Evolutionary conservation across 352 stramenopile genomes (phyloP), one percentile per base, ranked within the genome.

Genomic region (Lagenidium giganteum): DNA sequence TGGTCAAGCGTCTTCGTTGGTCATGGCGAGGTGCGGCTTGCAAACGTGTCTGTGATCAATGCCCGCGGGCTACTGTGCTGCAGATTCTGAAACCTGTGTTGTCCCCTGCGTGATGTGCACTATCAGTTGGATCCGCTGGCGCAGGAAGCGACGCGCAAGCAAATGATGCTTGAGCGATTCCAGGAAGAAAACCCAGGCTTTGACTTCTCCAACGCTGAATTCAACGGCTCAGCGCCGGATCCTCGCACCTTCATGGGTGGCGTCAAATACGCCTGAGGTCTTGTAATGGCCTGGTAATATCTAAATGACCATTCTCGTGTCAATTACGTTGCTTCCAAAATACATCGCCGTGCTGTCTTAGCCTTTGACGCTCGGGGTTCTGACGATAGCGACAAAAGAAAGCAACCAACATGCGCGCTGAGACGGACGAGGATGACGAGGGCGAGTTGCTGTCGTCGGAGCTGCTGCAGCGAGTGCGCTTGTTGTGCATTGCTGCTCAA

Each of bases 181-280:
- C 93, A 98, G 62, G 92, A 98, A 58, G 95, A 99, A 64, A 95
- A 99, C 67, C 95, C 96, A n/a, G 95, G 96, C 21, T 98, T 99
- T 56, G 96, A 99, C 50, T 99, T 99, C 76, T 96, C 92, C 11
- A 87, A 94, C 42, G 96, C 96, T 22, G 83, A 97, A 51, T 98
- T 99, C 57, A 98, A 97, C 68, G 96, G 96, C 5, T 60, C 81
- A 23, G 94, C 96, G 8, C 96, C 96, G 2, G 93, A 99, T 64
- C 86, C 96, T 14, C 76, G 92, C 43, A 97, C 79, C 14, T 99
- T 99, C 57, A 98, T 99, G 95, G 96, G 95, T 24, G 96, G 96
- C 20, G 83, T 95, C 23, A 90, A 90, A 51, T 95, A 95, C 64
- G 70, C 71, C 8, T 95, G 36, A 61, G 31, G 38, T 33, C 11